Evolutionary conservation across 2,329 filamentous ascomycete genomes (phyloP).

Genomic region (Ceratocystis huliohia): DNA sequence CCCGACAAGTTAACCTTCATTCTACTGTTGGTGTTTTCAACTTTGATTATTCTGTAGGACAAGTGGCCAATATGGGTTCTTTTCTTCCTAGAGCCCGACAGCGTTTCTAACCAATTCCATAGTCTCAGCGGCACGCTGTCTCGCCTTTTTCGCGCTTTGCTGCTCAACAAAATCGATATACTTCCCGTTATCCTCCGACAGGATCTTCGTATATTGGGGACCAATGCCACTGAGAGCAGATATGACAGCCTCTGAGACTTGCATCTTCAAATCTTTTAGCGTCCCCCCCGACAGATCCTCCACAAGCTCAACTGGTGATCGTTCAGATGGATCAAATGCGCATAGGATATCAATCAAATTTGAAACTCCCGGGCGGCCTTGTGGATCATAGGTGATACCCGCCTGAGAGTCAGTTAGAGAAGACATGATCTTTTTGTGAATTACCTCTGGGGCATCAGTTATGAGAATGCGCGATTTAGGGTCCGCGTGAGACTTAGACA

Average conservation of each 20-base stretch:
- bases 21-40: too few species aligned
- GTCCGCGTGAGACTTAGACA: slow-evolving; percentile 79
- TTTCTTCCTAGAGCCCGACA: slow-evolving; percentile 34
- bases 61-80: neutral
- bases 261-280: slow-evolving; percentile 34
- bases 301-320: slow-evolving; percentile 33
- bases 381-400: slow-evolving; percentile 59
- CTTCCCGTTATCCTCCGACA: slow-evolving; percentile 35
- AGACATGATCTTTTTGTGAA: slow-evolving; percentile 54
- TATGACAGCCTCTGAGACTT: slow-evolving; percentile 47
- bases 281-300: slow-evolving; percentile 29
- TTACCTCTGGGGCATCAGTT: slow-evolving; percentile 53
- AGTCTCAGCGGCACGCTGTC: slow-evolving; percentile 44
- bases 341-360: slow-evolving; percentile 76
- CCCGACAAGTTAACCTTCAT: too few species aligned
- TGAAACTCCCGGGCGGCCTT: slow-evolving; percentile 62
- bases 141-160: slow-evolving; percentile 49
- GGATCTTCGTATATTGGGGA: slow-evolving; percentile 41
- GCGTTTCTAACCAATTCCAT: slow-evolving; percentile 42
- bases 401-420: slow-evolving; percentile 65
- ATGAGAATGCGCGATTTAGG: slow-evolving; percentile 68
- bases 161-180: slow-evolving; percentile 46
- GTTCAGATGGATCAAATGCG: slow-evolving; percentile 43
- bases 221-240: slow-evolving; percentile 42
- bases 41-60: too few species aligned